Conservation (phyloP, 805 yeast species). For the Candida andamanensis region DNA sequence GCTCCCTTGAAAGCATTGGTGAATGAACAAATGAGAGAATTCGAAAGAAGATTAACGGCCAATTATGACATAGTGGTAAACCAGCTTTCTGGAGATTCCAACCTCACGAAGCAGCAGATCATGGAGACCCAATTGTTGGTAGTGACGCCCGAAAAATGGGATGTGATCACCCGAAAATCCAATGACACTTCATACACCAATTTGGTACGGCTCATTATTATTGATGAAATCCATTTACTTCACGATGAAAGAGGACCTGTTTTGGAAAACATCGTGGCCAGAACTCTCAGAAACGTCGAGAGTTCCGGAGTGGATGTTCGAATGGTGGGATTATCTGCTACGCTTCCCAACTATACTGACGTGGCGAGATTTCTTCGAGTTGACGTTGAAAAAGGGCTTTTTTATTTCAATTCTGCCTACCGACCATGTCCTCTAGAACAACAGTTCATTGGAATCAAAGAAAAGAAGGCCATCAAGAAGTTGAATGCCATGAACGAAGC, state of each 20-base stretch:
- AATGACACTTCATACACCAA: constrained; percentile 57
- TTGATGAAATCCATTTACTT: constrained; percentile 89
- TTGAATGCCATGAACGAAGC: constrained; percentile 84
- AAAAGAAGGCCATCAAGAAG: constrained; percentile 71
- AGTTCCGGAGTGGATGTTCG: constrained; percentile 50
- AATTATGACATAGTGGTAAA: constrained; percentile 67
- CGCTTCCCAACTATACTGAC: constrained; percentile 83
- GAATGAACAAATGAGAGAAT: constrained; percentile 89
- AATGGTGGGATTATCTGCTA: constrained; percentile 85
- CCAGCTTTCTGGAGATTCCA: constrained; percentile 89
- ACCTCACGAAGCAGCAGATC: constrained; percentile 70
- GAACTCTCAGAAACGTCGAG: constrained; percentile 51
- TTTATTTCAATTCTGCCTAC: constrained; percentile 75
- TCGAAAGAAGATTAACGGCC: constrained; percentile 57
- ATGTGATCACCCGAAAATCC: constrained; percentile 82
- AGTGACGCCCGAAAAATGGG: constrained; percentile 98
- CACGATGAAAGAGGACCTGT: constrained; percentile 97
- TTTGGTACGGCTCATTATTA: constrained; percentile 64
- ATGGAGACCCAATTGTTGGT: constrained; percentile 75
- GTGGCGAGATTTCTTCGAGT: constrained; percentile 80
- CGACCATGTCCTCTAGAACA: constrained; percentile 93
- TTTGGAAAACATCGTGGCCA: constrained; percentile 77
- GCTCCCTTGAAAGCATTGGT: constrained; percentile 95
- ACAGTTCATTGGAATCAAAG: constrained; percentile 83
- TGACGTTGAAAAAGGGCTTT: constrained; percentile 51